Evolutionary conservation across 2,329 filamentous ascomycete species (phyloP).

Genomic region (Sporothrix dimorphospora): DNA sequence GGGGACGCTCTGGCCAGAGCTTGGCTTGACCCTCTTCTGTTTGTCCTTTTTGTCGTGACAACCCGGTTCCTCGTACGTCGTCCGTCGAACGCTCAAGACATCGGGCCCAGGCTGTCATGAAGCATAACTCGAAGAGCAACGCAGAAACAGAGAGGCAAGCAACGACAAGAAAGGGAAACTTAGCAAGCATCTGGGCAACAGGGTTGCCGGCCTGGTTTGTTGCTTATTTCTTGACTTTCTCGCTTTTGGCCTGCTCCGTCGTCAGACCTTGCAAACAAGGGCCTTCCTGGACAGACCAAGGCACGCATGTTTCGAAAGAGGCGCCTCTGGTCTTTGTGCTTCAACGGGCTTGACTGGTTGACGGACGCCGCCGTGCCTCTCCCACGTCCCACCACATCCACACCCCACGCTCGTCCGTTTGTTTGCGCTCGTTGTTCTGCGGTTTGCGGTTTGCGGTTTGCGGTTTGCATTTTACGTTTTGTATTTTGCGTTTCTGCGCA

Average conservation of each 20-base stretch:
- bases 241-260: background rate
- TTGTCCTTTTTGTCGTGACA: background rate
- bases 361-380: background rate
- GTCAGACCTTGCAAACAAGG: background rate
- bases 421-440: too few species aligned
- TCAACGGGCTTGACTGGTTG: background rate
- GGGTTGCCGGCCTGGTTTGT: background rate
- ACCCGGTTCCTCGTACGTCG: background rate
- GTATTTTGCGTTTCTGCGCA: slow-evolving; percentile 3
- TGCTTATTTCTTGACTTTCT: background rate
- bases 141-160: too few species aligned
- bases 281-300: background rate
- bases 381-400: slow-evolving; percentile 3
- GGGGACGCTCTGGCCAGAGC: background rate
- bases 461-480: background rate
- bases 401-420: background rate
- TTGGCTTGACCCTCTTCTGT: background rate
- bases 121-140: background rate
- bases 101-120: background rate
- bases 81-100: background rate
- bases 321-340: background rate
- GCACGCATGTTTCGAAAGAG: slow-evolving; percentile 3
- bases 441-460: too few species aligned
- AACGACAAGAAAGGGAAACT: background rate
- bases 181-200: too few species aligned